A percentile compares a stretch with the other conserved stretches of the same genome.
Evolutionary conservation across 2,329 filamentous ascomycete species (phyloP).

Genomic region (Fusarium newnesense): DNA sequence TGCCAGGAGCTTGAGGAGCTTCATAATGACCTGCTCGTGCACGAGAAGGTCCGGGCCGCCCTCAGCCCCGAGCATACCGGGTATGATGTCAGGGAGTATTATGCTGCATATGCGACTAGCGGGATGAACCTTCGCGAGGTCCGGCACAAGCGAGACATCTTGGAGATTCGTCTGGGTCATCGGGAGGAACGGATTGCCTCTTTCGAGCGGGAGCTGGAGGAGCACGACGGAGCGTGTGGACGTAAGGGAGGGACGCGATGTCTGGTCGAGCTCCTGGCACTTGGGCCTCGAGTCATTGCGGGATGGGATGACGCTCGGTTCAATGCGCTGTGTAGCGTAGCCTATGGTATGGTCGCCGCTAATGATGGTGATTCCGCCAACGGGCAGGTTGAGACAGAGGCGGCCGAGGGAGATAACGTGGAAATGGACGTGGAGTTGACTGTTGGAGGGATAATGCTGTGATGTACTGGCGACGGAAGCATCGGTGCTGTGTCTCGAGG

Average conservation of each 20-base stretch:
- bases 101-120: not conserved
- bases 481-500: not conserved
- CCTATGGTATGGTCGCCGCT: not conserved
- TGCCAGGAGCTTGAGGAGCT: not conserved
- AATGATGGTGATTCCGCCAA: not conserved
- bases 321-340: not conserved
- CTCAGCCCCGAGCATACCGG: fast-evolving
- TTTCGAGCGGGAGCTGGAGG: not conserved
- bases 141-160: too few relatives aligned
- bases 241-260: not conserved
- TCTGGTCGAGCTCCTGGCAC: not conserved
- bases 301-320: not conserved
- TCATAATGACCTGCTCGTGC: not conserved
- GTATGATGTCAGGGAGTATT: not conserved
- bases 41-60: not conserved
- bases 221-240: not conserved
- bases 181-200: not conserved
- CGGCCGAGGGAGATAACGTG: not conserved
- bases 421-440: not conserved
- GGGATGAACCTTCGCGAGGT: fast-evolving
- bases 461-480: not conserved
- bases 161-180: not conserved
- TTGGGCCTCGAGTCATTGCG: too few relatives aligned
- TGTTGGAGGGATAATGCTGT: not conserved
- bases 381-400: not conserved